phyloP scores from a whole-genome alignment of 306 rosid genomes.

The Cicer yamashitae region DNA sequence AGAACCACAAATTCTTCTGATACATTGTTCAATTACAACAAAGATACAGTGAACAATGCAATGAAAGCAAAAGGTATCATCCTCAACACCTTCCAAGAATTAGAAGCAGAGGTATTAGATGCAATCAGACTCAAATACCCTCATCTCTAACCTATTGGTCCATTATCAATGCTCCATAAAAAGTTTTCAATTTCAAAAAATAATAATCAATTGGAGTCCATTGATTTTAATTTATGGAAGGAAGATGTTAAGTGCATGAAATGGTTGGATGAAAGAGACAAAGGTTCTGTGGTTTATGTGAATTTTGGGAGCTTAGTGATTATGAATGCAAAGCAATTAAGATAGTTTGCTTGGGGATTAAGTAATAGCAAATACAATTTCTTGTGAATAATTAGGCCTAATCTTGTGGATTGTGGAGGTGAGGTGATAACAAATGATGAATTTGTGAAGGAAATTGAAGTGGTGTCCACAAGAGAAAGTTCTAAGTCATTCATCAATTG shows the following conservation, averaged over 20 bases:
- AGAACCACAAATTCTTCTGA: slow-evolving; percentile 44
- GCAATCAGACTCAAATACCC: slow-evolving; percentile 43
- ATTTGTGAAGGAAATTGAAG: slow-evolving; percentile 32
- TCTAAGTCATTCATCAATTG: slow-evolving; percentile 42
- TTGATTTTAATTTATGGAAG: slow-evolving; percentile 47
- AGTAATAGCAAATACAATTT: slow-evolving; percentile 46
- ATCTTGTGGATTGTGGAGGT: slow-evolving; percentile 41
- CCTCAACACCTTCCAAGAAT: slow-evolving; percentile 49
- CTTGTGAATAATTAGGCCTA: slow-evolving; percentile 51
- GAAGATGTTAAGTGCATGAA: slow-evolving; percentile 42
- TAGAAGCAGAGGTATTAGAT: slow-evolving; percentile 48
- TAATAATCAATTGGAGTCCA: slow-evolving; percentile 16
- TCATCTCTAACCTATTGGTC: slow-evolving; percentile 47
- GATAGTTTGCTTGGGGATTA: slow-evolving; percentile 54
- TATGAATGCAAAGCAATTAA: slow-evolving; percentile 42
- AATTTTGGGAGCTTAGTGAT: slow-evolving; percentile 54
- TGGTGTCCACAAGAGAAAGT: slow-evolving; percentile 53
- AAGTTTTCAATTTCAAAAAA: slow-evolving; percentile 25
- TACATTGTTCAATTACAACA: slow-evolving; percentile 50
- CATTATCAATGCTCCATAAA: slow-evolving; percentile 43
- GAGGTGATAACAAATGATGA: slow-evolving; percentile 43
- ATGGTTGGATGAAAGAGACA: slow-evolving; percentile 47
- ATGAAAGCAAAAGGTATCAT: slow-evolving; percentile 45
- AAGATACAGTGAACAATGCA: slow-evolving; percentile 30
- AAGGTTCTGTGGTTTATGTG: slow-evolving; percentile 47